A percentile compares a stretch with the other conserved stretches of the same genome.
Conservation (phyloP, 1,139 yeast species). For the Geotrichum aggregatum region DNA sequence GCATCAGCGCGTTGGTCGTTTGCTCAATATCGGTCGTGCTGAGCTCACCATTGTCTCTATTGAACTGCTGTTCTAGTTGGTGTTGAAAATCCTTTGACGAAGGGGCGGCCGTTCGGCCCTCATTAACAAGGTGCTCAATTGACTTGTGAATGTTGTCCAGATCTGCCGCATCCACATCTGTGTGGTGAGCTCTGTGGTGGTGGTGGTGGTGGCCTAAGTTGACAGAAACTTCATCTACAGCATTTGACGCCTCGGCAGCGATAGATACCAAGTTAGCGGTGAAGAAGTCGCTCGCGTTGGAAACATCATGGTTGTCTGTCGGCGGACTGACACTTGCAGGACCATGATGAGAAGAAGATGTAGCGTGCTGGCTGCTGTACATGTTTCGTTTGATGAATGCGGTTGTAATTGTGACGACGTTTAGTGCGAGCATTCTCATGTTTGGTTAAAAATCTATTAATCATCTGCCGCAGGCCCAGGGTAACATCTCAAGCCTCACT, state of each 20-base stretch:
- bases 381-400: slow-evolving; percentile 17
- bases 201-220: slow-evolving; percentile 1
- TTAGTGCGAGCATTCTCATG: slow-evolving; percentile 9
- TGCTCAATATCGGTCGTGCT: slow-evolving; percentile 16
- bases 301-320: slow-evolving; percentile 3
- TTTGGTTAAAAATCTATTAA: neutral
- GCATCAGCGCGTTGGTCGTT: slow-evolving; percentile 20
- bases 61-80: slow-evolving; percentile 10
- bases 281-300: slow-evolving; percentile 14
- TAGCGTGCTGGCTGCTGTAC: slow-evolving; percentile 10
- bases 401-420: slow-evolving; percentile 21
- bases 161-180: slow-evolving; percentile 2
- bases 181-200: slow-evolving; percentile 1
- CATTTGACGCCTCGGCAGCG: slow-evolving; percentile 24
- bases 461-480: too few species aligned
- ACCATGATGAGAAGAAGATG: slow-evolving; percentile 9
- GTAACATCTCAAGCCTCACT: neutral
- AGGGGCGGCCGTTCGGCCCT: neutral
- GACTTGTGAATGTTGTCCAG: slow-evolving; percentile 17
- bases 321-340: slow-evolving; percentile 2
- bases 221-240: slow-evolving; percentile 21
- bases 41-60: slow-evolving; percentile 10
- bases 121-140: slow-evolving; percentile 10
- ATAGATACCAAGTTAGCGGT: slow-evolving; percentile 21
- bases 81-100: slow-evolving; percentile 4